These are phyloP conservation scores for Medicago lupulina DNA, from an alignment of 306 rosid genomes.

Conservation along the genomic window DNA sequence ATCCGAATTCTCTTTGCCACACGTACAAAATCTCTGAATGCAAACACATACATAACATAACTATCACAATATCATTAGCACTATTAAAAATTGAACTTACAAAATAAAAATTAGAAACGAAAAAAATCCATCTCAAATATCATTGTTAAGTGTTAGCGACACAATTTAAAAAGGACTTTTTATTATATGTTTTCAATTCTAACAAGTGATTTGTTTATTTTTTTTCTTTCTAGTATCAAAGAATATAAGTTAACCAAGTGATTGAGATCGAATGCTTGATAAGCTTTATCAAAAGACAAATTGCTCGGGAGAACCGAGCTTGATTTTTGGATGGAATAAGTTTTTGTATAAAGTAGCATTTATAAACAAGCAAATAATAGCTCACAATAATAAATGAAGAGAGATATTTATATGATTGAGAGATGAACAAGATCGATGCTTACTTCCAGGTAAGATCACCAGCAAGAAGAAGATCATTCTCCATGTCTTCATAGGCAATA, in stretches of 20 bases:
- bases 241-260: too few species aligned
- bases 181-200: background rate
- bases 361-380: background rate
- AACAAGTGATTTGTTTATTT: too few species aligned
- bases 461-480: slow-evolving; percentile 91
- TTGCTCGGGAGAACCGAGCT: too few species aligned
- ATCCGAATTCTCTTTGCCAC: slow-evolving; percentile 89
- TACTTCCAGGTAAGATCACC: slow-evolving; percentile 94
- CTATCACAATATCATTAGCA: background rate
- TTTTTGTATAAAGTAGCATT: too few species aligned
- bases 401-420: background rate
- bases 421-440: slow-evolving; percentile 20
- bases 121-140: background rate
- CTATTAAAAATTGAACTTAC: background rate
- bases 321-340: too few species aligned
- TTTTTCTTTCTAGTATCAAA: too few species aligned
- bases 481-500: slow-evolving; percentile 89
- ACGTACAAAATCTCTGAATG: slow-evolving; percentile 77
- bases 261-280: too few species aligned
- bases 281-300: too few species aligned
- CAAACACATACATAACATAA: background rate
- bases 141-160: background rate
- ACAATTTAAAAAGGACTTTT: background rate
- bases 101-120: background rate
- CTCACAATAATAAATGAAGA: background rate